Conservation (phyloP, 805 yeast genomes). For the Komagataella populi region DNA sequence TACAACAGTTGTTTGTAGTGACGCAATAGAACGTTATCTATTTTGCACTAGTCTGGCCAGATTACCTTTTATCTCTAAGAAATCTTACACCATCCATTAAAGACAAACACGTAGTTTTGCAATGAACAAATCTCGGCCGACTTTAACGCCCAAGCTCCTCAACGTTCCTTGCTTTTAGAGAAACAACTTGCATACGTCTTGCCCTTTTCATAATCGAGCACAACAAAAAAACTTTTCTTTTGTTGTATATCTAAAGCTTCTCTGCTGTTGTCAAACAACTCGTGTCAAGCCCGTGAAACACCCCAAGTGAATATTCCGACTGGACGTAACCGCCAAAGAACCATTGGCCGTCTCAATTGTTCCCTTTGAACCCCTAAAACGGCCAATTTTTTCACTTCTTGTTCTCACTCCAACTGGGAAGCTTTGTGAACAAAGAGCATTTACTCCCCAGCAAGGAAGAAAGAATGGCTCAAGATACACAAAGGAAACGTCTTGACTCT, state of each 20-base stretch:
- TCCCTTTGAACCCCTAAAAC: background rate
- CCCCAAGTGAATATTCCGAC: background rate
- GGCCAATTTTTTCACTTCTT: background rate
- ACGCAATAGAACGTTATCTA: background rate
- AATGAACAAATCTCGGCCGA: background rate
- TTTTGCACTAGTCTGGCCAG: background rate
- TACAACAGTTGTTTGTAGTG: background rate
- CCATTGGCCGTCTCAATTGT: background rate
- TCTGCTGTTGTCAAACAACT: background rate
- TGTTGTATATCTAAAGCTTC: background rate
- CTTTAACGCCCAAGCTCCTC: background rate
- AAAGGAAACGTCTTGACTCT: background rate
- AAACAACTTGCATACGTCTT: background rate
- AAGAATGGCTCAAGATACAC: background rate
- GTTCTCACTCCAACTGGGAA: background rate
- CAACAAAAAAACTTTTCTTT: background rate
- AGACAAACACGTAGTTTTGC: no score
- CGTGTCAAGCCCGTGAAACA: background rate
- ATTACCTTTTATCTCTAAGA: no score
- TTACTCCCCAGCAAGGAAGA: background rate
- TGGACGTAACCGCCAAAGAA: background rate
- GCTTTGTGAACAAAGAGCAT: background rate
- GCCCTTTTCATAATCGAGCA: background rate
- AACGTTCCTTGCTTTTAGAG: background rate
- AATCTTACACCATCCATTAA: no score